These are phyloP conservation scores for Ophiostoma ips DNA, from an alignment of 2,329 filamentous ascomycete species.

Conservation along the genomic window DNA sequence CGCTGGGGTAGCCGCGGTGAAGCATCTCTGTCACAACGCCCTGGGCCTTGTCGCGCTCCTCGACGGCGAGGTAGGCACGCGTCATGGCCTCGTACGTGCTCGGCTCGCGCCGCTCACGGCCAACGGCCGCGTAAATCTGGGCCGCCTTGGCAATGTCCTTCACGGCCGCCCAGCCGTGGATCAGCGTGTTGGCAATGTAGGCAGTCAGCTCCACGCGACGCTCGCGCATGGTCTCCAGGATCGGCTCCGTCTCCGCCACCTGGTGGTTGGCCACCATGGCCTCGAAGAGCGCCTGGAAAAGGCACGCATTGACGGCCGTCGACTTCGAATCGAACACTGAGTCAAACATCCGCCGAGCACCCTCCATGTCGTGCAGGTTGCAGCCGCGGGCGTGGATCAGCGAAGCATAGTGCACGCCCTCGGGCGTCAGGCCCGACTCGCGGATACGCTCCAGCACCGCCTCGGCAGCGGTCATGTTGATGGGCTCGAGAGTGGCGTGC, in stretches of 20 bases:
- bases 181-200: conserved; percentile 96
- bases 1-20: conserved; percentile 74
- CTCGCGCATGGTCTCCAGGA: conserved; percentile 62
- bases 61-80: conserved; percentile 72
- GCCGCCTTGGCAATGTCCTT: conserved; percentile 68
- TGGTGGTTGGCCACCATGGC: conserved; percentile 90
- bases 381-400: conserved; percentile 94
- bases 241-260: conserved; percentile 58
- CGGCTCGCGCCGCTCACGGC: conserved; percentile 69
- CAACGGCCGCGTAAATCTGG: conserved; percentile 66
- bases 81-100: conserved; percentile 99
- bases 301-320: conserved; percentile 62
- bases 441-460: conserved; percentile 68
- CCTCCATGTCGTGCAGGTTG: conserved; percentile 79
- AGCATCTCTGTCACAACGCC: conserved; percentile 80
- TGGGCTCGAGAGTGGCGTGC: conserved; percentile 81
- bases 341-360: conserved; percentile 71
- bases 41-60: conserved; percentile 65
- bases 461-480: conserved; percentile 79
- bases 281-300: conserved; percentile 96
- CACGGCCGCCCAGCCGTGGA: conserved; percentile 87
- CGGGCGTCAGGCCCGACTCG: conserved; percentile 57
- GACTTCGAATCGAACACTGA: conserved; percentile 54
- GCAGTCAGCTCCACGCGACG: conserved; percentile 74
- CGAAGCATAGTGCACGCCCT: conserved; percentile 90